Percentiles rank a stretch among this genome's conserved stretches.
Conservation (phyloP, 1,284 basidiomycete genomes). For the Violaceomyces palustris region DNA sequence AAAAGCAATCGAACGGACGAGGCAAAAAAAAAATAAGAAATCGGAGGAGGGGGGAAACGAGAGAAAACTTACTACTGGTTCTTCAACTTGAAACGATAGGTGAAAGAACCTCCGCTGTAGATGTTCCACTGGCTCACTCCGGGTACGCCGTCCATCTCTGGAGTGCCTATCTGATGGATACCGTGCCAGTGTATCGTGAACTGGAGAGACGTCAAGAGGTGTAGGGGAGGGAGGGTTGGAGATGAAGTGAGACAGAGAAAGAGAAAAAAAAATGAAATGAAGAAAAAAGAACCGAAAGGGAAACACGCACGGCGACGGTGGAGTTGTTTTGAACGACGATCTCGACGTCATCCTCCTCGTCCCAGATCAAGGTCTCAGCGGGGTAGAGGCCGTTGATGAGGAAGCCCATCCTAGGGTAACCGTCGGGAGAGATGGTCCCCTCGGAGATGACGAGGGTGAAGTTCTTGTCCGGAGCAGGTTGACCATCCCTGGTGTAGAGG, state of each 20-base stretch:
- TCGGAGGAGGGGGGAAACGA: too few species aligned
- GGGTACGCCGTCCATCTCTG: slow-evolving; percentile 38
- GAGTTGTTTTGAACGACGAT: slow-evolving; percentile 23
- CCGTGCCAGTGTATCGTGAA: slow-evolving; percentile 36
- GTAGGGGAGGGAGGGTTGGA: too few species aligned
- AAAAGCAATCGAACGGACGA: too few species aligned
- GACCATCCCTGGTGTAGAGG: slow-evolving; percentile 16
- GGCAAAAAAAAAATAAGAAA: too few species aligned
- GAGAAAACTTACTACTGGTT: too few species aligned
- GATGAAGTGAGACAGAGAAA: too few species aligned
- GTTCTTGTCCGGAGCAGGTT: slow-evolving; percentile 20
- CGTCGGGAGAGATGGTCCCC: slow-evolving; percentile 24
- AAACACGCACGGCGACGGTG: slow-evolving; percentile 11
- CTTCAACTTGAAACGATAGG: slow-evolving; percentile 27
- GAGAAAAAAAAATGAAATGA: neutral
- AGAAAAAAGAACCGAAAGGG: neutral
- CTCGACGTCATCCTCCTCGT: slow-evolving; percentile 33
- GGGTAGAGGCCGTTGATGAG: slow-evolving; percentile 33
- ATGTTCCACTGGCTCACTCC: slow-evolving; percentile 36
- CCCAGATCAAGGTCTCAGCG: slow-evolving; percentile 24
- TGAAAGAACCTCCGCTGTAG: slow-evolving; percentile 19
- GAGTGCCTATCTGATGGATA: slow-evolving; percentile 30
- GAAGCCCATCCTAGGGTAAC: slow-evolving; percentile 20
- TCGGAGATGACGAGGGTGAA: slow-evolving; percentile 19
- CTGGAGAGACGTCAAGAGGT: too few species aligned